phyloP scores from a whole-genome alignment of 1,139 yeast genomes.

The Saccharomycopsis phalli region DNA sequence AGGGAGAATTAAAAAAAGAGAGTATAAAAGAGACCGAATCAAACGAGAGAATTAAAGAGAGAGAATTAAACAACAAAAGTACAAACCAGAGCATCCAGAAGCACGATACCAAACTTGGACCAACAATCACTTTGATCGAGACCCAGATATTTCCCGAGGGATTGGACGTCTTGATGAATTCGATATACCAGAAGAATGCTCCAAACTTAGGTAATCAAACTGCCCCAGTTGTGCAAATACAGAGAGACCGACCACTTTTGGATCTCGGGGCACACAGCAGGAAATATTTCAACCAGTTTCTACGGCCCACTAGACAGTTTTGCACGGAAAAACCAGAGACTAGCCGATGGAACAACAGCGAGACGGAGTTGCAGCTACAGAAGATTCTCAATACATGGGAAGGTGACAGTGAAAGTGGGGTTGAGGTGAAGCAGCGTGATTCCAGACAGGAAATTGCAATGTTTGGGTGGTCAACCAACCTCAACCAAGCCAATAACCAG shows the following conservation, averaged over 20 bases:
- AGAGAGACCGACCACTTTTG: conserved; percentile 5
- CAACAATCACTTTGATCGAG: no score
- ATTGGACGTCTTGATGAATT: conserved; percentile 2
- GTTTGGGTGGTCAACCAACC: conserved; percentile 20
- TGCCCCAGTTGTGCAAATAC: neutral
- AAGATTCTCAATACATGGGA: conserved; percentile 2
- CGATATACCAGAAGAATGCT: neutral
- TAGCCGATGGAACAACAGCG: conserved; percentile 12
- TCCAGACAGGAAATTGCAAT: conserved; percentile 7
- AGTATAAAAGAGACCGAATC: no score
- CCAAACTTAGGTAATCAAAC: no score
- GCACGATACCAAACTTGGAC: no score
- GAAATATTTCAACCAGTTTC: conserved; percentile 14
- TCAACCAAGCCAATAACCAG: neutral
- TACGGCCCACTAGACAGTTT: conserved; percentile 18
- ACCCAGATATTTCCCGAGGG: no score
- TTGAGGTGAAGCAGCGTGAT: neutral
- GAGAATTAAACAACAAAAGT: no score
- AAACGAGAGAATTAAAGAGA: no score
- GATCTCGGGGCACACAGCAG: conserved; percentile 15
- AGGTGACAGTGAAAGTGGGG: neutral
- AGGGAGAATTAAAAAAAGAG: no score
- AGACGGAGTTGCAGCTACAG: conserved; percentile 7
- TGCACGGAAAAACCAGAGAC: neutral
- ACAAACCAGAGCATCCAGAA: no score